Conservation (phyloP, 306 rosid genomes). For the Rosa chinensis region DNA sequence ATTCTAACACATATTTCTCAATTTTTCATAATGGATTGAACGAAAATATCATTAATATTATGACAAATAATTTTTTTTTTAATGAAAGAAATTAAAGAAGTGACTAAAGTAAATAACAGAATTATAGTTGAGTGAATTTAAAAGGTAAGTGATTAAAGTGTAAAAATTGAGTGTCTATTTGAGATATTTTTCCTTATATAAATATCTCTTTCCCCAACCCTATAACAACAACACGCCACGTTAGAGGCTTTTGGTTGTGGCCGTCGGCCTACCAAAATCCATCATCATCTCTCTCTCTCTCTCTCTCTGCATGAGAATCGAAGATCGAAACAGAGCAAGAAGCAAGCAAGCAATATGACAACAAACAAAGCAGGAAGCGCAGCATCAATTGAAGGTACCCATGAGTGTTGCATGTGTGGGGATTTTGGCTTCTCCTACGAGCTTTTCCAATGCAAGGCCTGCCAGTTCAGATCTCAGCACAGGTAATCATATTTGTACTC, state of each 20-base stretch:
- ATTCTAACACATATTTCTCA: too few species aligned
- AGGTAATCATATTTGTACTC: slow-evolving; percentile 39
- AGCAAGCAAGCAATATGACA: slow-evolving; percentile 37
- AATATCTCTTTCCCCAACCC: neutral
- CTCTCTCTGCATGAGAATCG: neutral
- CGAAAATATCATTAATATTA: too few species aligned
- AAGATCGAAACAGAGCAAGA: slow-evolving; percentile 1
- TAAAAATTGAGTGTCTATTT: too few species aligned
- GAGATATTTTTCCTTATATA: too few species aligned
- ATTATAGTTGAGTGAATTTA: too few species aligned
- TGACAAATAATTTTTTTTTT: too few species aligned
- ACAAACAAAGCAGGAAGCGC: slow-evolving; percentile 31
- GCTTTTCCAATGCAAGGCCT: slow-evolving; percentile 77
- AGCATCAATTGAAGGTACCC: slow-evolving; percentile 19
- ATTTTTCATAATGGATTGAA: too few species aligned
- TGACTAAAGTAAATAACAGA: too few species aligned
- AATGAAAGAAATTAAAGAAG: too few species aligned
- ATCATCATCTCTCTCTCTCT: slow-evolving; percentile 12
- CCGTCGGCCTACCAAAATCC: slow-evolving; percentile 12
- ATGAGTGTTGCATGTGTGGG: slow-evolving; percentile 98
- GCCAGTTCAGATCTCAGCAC: slow-evolving; percentile 98
- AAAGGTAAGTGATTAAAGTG: too few species aligned
- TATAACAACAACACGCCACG: neutral
- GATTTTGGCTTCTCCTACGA: slow-evolving; percentile 84
- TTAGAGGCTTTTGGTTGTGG: slow-evolving; percentile 35